Base-by-base conservation (phyloP, 2,329 filamentous ascomycete species). In the Monosporascus sp. region DNA sequence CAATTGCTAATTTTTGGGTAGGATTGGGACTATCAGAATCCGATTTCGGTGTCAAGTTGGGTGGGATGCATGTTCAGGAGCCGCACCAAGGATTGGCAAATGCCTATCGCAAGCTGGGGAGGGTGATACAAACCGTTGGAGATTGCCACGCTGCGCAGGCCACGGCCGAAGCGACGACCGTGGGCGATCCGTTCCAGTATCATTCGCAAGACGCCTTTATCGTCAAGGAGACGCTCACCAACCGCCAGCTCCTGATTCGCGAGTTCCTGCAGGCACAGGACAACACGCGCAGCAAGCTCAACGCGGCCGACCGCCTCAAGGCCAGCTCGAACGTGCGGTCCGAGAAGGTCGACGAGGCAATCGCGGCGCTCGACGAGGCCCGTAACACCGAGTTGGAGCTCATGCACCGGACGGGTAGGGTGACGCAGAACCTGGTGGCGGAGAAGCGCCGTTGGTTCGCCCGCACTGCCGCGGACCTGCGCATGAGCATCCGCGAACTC, bases 261-360 rank as follows among this genome's bases (percentile, higher is more conserved):
- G 94, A 99, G 66, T 85, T 97, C 55, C 75, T 96, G 25, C 90
- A 97, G 71, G 92, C 94, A 1, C 92, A 97, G 68, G 89, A 96
- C 68, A 79, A 78, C 22, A 91, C 92, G 1, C 85, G 89, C 57
- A 89, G 84, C 70, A 94, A 91, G 70, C 82, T 94, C 39, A 84
- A 86, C 58, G 90, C 92, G 1, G 91, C 92, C 1, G 92, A 97
- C 69, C 84, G 94, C 45, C 80, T 99, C 55, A 96, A 95, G 68
- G 84, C 87, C 18, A 90, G 85, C 69, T 88, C 89, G 17, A 94
- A 85, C 53, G 92, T 99, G 37, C 88, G 90, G 57, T 82, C 88
- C 37, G 94, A 99, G 67, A 99, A 97, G 74, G 94, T 97, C 27
- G 94, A 99, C 68, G 94, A 99, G 72, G 94, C 94, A n/a, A 95